Evolutionary conservation across 768 basidiomycete species (phyloP).

Genomic region (Tylopilus cervinicoccineus): DNA sequence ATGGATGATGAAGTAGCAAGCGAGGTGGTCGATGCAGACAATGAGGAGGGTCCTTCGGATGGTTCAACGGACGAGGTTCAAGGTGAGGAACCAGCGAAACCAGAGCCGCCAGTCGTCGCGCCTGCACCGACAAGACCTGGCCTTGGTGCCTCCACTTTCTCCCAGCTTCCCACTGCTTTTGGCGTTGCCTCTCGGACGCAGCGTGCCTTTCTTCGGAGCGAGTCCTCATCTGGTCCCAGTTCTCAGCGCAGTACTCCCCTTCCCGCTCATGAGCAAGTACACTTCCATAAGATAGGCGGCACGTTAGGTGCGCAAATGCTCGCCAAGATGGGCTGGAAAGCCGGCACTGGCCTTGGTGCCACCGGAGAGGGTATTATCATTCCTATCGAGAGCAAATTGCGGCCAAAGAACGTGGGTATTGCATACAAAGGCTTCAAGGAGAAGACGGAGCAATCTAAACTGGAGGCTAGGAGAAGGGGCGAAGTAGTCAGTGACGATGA

Average conservation of each 20-base stretch:
- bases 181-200: constrained; percentile 37
- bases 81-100: constrained; percentile 32
- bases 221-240: constrained; percentile 36
- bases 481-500: constrained; percentile 76
- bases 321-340: constrained; percentile 93
- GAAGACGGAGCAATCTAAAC: constrained; percentile 79
- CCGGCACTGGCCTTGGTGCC: constrained; percentile 74
- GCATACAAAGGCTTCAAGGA: constrained; percentile 86
- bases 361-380: constrained; percentile 80
- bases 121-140: constrained; percentile 19
- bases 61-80: constrained; percentile 32
- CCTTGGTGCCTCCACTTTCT: constrained; percentile 23
- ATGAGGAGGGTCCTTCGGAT: constrained; percentile 32
- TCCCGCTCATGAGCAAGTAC: constrained; percentile 62
- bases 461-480: constrained; percentile 73
- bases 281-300: constrained; percentile 75
- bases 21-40: constrained; percentile 31
- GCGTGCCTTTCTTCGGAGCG: constrained; percentile 55
- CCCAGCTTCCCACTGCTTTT: constrained; percentile 35
- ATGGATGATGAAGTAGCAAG: constrained; percentile 36
- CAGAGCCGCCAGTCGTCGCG: constrained; percentile 29
- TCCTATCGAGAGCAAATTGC: constrained; percentile 80
- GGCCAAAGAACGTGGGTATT: constrained; percentile 84
- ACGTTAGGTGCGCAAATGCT: constrained; percentile 88
- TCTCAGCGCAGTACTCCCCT: constrained; percentile 49